These are phyloP conservation scores for Penicillium frequentans DNA, from an alignment of 2,329 filamentous ascomycete genomes.

Conservation along the genomic window DNA sequence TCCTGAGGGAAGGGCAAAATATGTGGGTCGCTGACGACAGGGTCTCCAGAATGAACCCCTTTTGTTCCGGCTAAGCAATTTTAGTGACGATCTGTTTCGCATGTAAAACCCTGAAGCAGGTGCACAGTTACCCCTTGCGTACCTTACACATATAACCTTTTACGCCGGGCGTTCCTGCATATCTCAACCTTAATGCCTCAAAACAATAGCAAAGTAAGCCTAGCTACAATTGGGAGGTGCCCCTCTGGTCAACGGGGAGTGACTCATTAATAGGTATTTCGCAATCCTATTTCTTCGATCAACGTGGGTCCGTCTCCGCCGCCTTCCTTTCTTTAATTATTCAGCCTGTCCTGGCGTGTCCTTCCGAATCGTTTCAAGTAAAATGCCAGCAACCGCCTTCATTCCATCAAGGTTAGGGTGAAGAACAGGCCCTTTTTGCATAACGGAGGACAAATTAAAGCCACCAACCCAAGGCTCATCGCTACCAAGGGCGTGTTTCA, in stretches of 20 bases:
- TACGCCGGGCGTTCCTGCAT: not conserved
- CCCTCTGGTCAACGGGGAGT: not conserved
- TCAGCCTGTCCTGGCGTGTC: not conserved
- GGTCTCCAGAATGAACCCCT: not conserved
- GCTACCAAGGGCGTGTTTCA: conserved; percentile 12
- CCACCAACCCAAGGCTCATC: conserved; percentile 14
- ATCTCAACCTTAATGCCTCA: not conserved
- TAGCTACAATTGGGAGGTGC: too few species aligned
- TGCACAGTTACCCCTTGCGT: not conserved
- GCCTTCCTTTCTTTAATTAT: not conserved
- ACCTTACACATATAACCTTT: not conserved
- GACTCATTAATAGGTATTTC: not conserved
- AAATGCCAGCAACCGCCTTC: conserved; percentile 12
- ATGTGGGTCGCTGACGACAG: not conserved
- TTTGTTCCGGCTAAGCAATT: not conserved
- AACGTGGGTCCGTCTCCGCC: not conserved
- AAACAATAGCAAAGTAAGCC: not conserved
- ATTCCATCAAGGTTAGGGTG: conserved; percentile 16
- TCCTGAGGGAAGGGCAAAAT: not conserved
- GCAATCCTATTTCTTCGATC: not conserved
- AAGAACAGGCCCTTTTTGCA: not conserved
- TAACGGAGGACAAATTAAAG: not conserved
- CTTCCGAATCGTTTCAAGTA: not conserved
- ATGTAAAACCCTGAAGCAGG: not conserved
- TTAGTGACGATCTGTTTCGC: not conserved